Percentiles rank a stretch among this genome's conserved stretches.
Evolutionary conservation across 345 rosid species (phyloP).

Genomic region (Geranium rotundifolium): DNA sequence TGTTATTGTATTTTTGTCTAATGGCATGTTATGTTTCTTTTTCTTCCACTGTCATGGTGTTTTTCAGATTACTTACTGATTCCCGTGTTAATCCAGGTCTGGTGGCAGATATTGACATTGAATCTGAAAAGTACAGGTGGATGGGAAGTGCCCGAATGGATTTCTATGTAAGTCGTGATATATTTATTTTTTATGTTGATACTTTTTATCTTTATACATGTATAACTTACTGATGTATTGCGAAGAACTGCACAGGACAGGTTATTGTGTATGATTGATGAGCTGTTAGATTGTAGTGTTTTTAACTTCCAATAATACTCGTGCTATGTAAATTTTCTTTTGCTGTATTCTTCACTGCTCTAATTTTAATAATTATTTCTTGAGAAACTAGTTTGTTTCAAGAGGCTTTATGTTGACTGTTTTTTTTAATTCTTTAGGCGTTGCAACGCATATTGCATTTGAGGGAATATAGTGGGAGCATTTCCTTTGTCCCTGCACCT

Average conservation of each 20-base stretch:
- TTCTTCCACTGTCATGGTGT: background rate
- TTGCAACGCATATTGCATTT: conserved; percentile 51
- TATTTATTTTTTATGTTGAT: background rate
- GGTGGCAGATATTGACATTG: conserved; percentile 93
- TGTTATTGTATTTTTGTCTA: no score
- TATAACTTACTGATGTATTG: no score
- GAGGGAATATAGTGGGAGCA: conserved; percentile 62
- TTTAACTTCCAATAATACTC: background rate
- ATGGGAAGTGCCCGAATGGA: conserved; percentile 87
- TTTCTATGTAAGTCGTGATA: conserved; percentile 51
- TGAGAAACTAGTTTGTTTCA: background rate
- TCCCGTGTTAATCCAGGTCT: conserved; percentile 43
- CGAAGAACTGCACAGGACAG: no score
- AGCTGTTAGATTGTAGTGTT: no score
- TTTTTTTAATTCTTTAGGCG: conserved; percentile 33
- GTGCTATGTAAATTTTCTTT: background rate
- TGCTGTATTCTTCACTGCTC: background rate
- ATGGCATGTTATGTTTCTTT: background rate
- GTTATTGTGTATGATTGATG: no score
- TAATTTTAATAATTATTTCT: background rate
- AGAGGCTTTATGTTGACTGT: background rate
- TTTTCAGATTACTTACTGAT: conserved; percentile 2
- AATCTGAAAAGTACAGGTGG: conserved; percentile 90
- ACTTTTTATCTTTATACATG: background rate
- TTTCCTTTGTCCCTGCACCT: conserved; percentile 86